Conservation (phyloP, 805 yeast species). For the Candida ipomoeae region DNA sequence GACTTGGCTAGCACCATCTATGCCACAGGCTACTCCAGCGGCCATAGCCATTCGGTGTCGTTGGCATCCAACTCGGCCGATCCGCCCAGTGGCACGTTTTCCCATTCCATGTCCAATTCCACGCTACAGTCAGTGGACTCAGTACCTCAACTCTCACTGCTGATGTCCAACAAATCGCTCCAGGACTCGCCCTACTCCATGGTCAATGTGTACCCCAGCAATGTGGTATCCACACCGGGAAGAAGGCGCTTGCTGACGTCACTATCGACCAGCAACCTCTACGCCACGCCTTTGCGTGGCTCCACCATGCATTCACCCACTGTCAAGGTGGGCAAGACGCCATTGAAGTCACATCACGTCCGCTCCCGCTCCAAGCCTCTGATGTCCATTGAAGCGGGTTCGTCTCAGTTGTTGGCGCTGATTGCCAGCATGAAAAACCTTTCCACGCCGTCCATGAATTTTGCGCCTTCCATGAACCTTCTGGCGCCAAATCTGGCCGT, state of each 20-base stretch:
- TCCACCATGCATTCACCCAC: slow-evolving; percentile 12
- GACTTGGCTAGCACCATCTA: not conserved
- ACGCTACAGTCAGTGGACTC: slow-evolving; percentile 33
- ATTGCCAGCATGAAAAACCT: slow-evolving; percentile 15
- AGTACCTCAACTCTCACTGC: slow-evolving; percentile 34
- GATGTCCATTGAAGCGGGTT: slow-evolving; percentile 13
- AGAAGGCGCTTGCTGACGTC: slow-evolving; percentile 34
- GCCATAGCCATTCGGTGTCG: slow-evolving; percentile 7
- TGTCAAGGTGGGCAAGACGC: slow-evolving; percentile 34
- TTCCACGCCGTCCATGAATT: not conserved
- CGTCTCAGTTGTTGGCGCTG: slow-evolving; percentile 15
- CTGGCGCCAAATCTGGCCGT: not conserved
- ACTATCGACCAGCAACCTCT: slow-evolving; percentile 24
- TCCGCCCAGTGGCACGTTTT: slow-evolving; percentile 17
- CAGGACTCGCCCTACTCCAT: slow-evolving; percentile 30
- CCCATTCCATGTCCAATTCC: slow-evolving; percentile 10
- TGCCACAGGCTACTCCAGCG: not conserved
- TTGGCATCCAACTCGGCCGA: slow-evolving; percentile 14
- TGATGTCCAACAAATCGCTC: slow-evolving; percentile 33
- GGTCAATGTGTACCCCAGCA: slow-evolving; percentile 5
- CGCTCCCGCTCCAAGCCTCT: slow-evolving; percentile 14
- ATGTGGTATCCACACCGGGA: slow-evolving; percentile 31
- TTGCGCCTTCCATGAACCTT: not conserved
- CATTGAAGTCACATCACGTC: slow-evolving; percentile 18
- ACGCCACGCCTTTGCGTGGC: slow-evolving; percentile 34